Evolutionary conservation across 1,284 basidiomycete genomes (phyloP), one percentile per base, ranked within the genome.

Genomic region (Inonotus hispidus): DNA sequence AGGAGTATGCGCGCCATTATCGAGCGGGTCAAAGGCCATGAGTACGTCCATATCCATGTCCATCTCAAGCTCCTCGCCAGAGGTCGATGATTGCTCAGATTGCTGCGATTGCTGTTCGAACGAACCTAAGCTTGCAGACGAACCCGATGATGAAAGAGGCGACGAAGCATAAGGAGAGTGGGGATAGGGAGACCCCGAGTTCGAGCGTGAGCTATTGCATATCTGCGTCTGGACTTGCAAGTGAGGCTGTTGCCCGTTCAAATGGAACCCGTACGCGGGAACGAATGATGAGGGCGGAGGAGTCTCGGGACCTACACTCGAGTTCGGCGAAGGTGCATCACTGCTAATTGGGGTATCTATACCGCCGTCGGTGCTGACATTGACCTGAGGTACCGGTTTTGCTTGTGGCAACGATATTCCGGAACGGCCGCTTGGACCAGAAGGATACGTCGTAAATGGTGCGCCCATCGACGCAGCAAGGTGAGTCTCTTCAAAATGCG

Each of bases 401-500:
- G 41, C 21, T 2, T 55, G 37, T 11, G 53, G 38, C 13, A 25
- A 32, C 16, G 41, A 4, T 25, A 27, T n/a, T 10, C n/a, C 53
- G 13, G 29, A 19, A 27, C 10, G 39, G 3, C 25, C 2, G 38
- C 49, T n/a, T n/a, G 23, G 38, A 3, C 8, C 1, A 27, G 11
- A 19, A 35, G 19, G 41, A 35, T 14, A 21, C 23, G 7, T 21
- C 38, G n/a, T 11, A 14, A 23, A 39, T 5, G 39, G 52, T 16
- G 37, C 35, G 6, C 49, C 56, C 47, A 45, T 25, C 14, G 68
- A 62, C 35, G 71, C 70, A 53, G 76, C 65, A 27, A 79, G 75
- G 69, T 85, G 84, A 14, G 74, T 71, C 65, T 82, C 80, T 65
- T 89, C 85, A 60, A 83, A 82, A 68, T 90, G 88, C 66, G 84